Evolutionary conservation across 2,329 filamentous ascomycete genomes (phyloP).

Genomic region (Colletotrichum brevisporum): DNA sequence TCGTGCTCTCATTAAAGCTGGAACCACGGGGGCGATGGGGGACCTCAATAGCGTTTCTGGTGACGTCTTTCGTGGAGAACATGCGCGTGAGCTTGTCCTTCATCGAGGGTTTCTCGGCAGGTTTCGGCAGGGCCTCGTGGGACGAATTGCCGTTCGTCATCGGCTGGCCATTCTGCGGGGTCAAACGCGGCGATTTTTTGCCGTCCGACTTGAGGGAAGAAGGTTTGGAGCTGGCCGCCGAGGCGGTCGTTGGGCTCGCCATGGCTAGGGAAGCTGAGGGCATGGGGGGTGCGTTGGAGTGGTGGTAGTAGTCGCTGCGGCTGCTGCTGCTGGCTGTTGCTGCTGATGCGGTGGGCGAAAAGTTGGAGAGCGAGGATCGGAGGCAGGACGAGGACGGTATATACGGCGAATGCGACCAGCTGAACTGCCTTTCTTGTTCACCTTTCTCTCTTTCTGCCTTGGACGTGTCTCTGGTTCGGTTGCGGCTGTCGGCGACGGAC

Average conservation of each 20-base stretch:
- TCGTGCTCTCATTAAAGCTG: conserved; percentile 52
- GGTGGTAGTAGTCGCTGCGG: no score
- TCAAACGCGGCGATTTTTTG: conserved; percentile 55
- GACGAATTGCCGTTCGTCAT: conserved; percentile 42
- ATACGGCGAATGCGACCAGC: conserved; percentile 33
- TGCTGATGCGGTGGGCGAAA: conserved; percentile 2
- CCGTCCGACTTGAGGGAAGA: conserved; percentile 63
- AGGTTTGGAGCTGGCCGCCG: conserved; percentile 62
- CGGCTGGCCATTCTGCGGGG: conserved; percentile 55
- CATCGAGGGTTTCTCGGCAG: conserved; percentile 71
- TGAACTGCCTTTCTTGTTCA: conserved; percentile 5
- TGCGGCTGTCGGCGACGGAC: conserved; percentile 28
- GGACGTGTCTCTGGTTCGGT: conserved; percentile 12
- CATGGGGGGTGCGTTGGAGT: conserved; percentile 21
- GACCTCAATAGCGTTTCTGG: conserved; percentile 52
- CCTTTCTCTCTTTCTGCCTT: conserved; percentile 13
- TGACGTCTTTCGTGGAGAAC: conserved; percentile 72
- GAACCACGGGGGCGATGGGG: conserved; percentile 53
- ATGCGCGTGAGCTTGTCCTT: conserved; percentile 76
- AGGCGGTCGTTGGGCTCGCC: conserved; percentile 44
- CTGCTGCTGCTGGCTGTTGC: neutral
- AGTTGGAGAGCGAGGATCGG: conserved; percentile 11
- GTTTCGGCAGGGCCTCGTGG: conserved; percentile 50
- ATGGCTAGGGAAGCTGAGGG: conserved; percentile 38
- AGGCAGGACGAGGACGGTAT: conserved; percentile 29